These are phyloP conservation scores for Mortierella sp. DNA, from an alignment of 371 early-diverging fungal genomes.

Conservation along the genomic window DNA sequence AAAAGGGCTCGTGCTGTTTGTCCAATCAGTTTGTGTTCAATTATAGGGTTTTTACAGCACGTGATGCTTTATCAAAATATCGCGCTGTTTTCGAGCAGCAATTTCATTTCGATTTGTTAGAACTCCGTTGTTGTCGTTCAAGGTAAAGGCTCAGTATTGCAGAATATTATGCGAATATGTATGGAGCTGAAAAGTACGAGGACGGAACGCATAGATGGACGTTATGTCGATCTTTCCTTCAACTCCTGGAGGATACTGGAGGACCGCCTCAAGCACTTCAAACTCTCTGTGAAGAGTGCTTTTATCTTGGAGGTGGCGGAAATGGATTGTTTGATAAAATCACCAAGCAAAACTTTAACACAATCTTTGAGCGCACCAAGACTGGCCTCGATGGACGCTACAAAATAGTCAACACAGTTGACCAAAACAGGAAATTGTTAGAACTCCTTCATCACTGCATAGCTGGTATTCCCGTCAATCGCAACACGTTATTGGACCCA, in stretches of 20 bases:
- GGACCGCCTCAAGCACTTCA: background rate
- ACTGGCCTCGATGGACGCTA: background rate
- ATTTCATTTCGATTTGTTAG: no score
- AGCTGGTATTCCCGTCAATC: background rate
- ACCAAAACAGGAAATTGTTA: background rate
- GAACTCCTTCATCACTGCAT: background rate
- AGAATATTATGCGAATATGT: background rate
- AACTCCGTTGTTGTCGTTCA: background rate
- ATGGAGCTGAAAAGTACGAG: background rate
- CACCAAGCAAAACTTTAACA: background rate
- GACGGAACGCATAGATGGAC: background rate
- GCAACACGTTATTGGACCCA: background rate
- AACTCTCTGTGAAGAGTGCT: background rate
- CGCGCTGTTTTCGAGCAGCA: no score
- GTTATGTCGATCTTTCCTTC: background rate
- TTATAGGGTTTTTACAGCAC: no score
- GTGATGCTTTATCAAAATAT: no score
- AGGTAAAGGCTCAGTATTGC: background rate
- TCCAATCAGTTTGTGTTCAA: no score
- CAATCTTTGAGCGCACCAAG: background rate
- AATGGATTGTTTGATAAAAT: background rate
- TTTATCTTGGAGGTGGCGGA: background rate
- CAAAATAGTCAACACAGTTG: background rate
- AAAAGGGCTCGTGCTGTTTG: no score
- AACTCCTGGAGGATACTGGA: constrained; percentile 1